Percentiles rank a stretch among this genome's conserved stretches.
These are phyloP conservation scores for Pyricularia grisea DNA, from an alignment of 2,329 filamentous ascomycete species.

Conservation along the genomic window DNA sequence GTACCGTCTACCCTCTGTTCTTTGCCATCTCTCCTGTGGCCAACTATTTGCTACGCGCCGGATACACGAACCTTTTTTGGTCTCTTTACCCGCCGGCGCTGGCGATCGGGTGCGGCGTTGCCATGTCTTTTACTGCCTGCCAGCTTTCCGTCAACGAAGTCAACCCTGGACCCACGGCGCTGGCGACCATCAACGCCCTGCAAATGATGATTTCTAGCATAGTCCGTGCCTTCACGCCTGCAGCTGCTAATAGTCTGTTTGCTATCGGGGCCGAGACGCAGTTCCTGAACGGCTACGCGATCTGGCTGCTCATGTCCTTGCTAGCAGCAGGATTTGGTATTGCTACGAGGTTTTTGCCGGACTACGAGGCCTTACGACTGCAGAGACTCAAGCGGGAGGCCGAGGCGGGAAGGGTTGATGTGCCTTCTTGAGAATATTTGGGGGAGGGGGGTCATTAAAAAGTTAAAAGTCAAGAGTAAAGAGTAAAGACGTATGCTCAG, in stretches of 20 bases:
- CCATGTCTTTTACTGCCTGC: conserved; percentile 61
- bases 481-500: no score
- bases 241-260: conserved; percentile 56
- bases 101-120: conserved; percentile 50
- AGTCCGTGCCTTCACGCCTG: conserved; percentile 57
- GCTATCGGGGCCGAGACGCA: conserved; percentile 55
- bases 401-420: not conserved
- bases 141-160: conserved; percentile 71
- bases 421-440: not conserved
- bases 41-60: conserved; percentile 44
- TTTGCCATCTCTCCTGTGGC: conserved; percentile 44
- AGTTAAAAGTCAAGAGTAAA: not conserved
- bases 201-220: conserved; percentile 52
- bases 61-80: conserved; percentile 46
- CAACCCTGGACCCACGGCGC: conserved; percentile 50
- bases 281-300: conserved; percentile 53
- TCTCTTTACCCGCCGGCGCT: conserved; percentile 31
- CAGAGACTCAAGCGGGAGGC: conserved; percentile 4
- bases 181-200: conserved; percentile 65
- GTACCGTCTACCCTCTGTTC: conserved; percentile 52
- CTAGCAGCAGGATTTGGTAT: conserved; percentile 23
- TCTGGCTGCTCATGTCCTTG: conserved; percentile 49
- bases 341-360: conserved; percentile 23
- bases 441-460: no score
- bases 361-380: conserved; percentile 18